Percentiles rank a stretch among this genome's conserved stretches.
phyloP scores from a whole-genome alignment of 805 yeast species.

The Hemisphaericaspora nanyangensis region DNA sequence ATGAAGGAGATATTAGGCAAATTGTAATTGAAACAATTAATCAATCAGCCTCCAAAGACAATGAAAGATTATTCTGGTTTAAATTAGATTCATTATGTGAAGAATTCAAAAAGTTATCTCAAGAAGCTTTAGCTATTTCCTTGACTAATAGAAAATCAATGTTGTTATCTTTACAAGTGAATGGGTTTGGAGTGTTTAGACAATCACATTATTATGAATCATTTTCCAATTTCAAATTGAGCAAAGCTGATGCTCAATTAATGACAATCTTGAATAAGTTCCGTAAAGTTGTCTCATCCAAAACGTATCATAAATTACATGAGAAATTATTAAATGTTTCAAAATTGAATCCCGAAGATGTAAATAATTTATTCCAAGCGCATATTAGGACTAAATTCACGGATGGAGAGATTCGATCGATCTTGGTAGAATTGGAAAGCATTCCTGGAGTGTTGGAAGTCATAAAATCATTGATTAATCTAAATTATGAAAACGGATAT shows the following conservation, averaged over 20 bases:
- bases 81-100: conserved; percentile 68
- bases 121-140: conserved; percentile 56
- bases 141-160: conserved; percentile 10
- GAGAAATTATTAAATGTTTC: conserved; percentile 11
- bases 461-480: conserved; percentile 19
- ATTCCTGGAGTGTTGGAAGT: conserved; percentile 24
- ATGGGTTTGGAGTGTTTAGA: conserved; percentile 30
- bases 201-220: conserved; percentile 30
- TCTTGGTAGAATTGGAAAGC: conserved; percentile 19
- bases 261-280: conserved; percentile 19
- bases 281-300: conserved; percentile 23
- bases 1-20: conserved; percentile 2
- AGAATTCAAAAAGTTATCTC: conserved; percentile 59
- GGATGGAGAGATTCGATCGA: conserved; percentile 16
- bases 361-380: conserved; percentile 20
- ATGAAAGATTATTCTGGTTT: conserved; percentile 54
- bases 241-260: conserved; percentile 14
- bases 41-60: conserved; percentile 16
- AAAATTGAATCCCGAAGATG: conserved; percentile 11
- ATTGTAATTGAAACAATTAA: conserved; percentile 2
- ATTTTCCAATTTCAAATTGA: conserved; percentile 9
- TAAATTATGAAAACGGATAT: not conserved
- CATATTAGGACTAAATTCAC: conserved; percentile 23
- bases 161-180: conserved; percentile 26
- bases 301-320: conserved; percentile 23